Evolutionary conservation across 306 rosid genomes (phyloP).

Genomic region (Cucumis hystrix): DNA sequence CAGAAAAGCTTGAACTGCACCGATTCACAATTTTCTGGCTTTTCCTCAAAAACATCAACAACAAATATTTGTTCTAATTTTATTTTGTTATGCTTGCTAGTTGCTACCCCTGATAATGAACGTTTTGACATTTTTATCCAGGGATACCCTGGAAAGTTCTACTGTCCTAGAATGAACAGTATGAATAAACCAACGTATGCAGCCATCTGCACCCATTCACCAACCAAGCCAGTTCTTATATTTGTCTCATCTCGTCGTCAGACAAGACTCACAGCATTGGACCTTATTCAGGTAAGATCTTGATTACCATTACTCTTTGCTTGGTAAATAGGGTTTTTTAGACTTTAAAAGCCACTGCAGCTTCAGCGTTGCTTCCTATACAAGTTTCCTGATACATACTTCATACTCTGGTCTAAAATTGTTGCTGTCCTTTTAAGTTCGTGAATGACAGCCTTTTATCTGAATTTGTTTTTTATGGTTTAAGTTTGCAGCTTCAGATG

Average conservation of each 20-base stretch:
- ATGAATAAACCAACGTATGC: conserved; percentile 98
- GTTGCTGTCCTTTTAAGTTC: neutral
- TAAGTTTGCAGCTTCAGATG: conserved; percentile 93
- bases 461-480: conserved; percentile 10
- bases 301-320: neutral
- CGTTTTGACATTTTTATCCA: conserved; percentile 13
- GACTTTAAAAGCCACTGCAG: neutral
- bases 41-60: neutral
- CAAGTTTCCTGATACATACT: neutral
- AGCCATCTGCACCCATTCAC: conserved; percentile 96
- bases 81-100: neutral
- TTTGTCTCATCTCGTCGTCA: conserved; percentile 97
- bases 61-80: neutral
- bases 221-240: conserved; percentile 91
- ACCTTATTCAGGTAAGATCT: conserved; percentile 69
- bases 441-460: neutral
- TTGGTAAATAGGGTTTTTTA: neutral
- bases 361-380: neutral
- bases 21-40: neutral
- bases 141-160: conserved; percentile 98
- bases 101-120: neutral
- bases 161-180: conserved; percentile 97
- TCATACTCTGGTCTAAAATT: neutral
- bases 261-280: conserved; percentile 92
- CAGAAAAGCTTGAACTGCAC: neutral